A percentile compares a stretch with the other conserved stretches of the same genome.
Conservation (phyloP, 2,329 filamentous ascomycete species). For the Hymenoscyphus infarciens region DNA sequence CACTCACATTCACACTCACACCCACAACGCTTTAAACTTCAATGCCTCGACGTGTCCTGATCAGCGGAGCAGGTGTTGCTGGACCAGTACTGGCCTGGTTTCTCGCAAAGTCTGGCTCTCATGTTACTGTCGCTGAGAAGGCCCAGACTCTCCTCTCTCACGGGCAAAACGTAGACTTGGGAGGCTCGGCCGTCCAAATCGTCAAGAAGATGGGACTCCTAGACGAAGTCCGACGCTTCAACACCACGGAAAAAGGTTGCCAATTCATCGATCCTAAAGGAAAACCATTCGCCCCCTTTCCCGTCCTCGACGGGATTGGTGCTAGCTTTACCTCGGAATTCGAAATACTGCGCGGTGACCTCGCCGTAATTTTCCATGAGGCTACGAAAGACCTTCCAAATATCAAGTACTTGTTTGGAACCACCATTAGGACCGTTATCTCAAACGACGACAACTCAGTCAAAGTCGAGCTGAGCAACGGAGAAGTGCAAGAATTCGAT, state of each 20-base stretch:
- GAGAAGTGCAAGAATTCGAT: conserved; percentile 43
- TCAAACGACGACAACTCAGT: conserved; percentile 29
- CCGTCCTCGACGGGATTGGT: conserved; percentile 19
- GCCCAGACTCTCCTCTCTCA: background rate
- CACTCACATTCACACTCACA: background rate
- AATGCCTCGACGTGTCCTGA: conserved; percentile 33
- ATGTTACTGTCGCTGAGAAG: conserved; percentile 41
- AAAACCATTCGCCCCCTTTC: conserved; percentile 39
- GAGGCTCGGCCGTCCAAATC: conserved; percentile 47
- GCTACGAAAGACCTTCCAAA: conserved; percentile 25
- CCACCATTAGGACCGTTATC: conserved; percentile 15
- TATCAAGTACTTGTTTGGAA: conserved; percentile 18
- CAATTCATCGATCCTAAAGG: conserved; percentile 42
- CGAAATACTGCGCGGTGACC: background rate
- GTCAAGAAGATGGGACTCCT: conserved; percentile 48
- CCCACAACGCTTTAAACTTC: background rate
- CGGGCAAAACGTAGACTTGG: conserved; percentile 45
- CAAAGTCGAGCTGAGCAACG: conserved; percentile 42
- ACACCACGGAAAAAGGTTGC: conserved; percentile 46
- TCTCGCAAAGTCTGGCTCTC: conserved; percentile 40
- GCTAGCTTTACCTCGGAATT: background rate
- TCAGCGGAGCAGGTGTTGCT: conserved; percentile 37
- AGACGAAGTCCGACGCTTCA: conserved; percentile 39
- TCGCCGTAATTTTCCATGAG: conserved; percentile 25
- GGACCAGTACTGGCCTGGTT: conserved; percentile 47